phyloP scores from a whole-genome alignment of 495 filamentous ascomycete species.

The Penicillium parvum region DNA sequence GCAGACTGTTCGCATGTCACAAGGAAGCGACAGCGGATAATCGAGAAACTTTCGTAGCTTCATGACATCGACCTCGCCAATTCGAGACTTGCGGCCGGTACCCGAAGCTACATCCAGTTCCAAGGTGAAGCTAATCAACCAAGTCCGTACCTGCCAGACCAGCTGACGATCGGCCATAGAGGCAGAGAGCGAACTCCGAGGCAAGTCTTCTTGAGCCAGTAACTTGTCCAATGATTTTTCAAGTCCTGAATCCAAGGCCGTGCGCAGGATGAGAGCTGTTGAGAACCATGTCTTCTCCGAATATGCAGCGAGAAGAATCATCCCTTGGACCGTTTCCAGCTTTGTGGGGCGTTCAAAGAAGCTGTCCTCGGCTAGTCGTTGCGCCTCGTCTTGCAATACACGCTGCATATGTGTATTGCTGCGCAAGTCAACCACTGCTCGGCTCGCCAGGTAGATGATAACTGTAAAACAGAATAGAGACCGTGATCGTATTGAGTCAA shows the following conservation, averaged over 20 bases:
- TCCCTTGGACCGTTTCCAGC: conserved; percentile 41
- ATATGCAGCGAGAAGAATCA: conserved; percentile 42
- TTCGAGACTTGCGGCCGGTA: conserved; percentile 40
- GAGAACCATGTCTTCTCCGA: conserved; percentile 47
- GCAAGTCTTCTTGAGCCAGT: conserved; percentile 31
- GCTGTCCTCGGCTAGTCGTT: conserved; percentile 40
- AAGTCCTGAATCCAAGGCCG: conserved; percentile 38
- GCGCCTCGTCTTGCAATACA: conserved; percentile 43
- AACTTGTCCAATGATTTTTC: conserved; percentile 41
- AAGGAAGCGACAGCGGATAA: conserved; percentile 40
- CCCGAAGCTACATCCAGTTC: conserved; percentile 42
- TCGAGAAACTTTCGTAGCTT: conserved; percentile 40
- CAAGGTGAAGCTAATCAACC: conserved; percentile 41
- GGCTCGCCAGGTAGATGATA: conserved; percentile 40
- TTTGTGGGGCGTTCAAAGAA: conserved; percentile 43
- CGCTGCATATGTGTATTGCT: conserved; percentile 39
- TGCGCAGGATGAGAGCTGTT: conserved; percentile 40
- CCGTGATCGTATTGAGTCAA: conserved; percentile 40
- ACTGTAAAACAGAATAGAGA: conserved; percentile 44
- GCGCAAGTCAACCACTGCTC: conserved; percentile 34
- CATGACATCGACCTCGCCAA: conserved; percentile 36
- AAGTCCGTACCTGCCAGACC: conserved; percentile 41
- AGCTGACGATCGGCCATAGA: conserved; percentile 38
- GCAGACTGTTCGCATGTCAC: conserved; percentile 39
- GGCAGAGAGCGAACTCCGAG: conserved; percentile 38